A percentile compares a stretch with the other conserved stretches of the same genome.
These are phyloP conservation scores for Diaporthe sp. DNA, from an alignment of 2,329 filamentous ascomycete species.

Conservation along the genomic window DNA sequence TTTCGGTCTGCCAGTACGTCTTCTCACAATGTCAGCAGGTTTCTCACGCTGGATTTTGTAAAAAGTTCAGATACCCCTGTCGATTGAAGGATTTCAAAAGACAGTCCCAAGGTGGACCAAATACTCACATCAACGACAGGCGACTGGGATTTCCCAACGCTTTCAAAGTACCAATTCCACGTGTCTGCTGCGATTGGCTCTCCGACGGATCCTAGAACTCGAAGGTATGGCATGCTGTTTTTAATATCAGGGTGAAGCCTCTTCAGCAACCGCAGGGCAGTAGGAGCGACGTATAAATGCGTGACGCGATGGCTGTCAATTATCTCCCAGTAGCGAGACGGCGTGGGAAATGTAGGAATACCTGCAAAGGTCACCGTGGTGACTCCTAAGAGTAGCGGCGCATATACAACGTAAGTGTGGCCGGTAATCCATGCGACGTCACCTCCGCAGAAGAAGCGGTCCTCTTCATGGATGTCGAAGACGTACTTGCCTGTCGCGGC, in stretches of 20 bases:
- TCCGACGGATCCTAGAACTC: conserved; percentile 95
- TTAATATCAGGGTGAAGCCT: conserved; percentile 88
- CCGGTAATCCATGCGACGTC: conserved; percentile 99
- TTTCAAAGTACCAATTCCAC: conserved; percentile 99
- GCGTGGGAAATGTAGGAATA: conserved; percentile 96
- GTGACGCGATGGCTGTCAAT: conserved; percentile 95
- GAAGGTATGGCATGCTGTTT: conserved; percentile 87
- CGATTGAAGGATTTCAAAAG: too few relatives aligned
- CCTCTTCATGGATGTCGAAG: conserved; percentile 95
- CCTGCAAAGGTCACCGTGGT: conserved; percentile 99
- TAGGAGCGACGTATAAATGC: conserved; percentile 98
- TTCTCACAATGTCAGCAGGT: conserved; percentile 54
- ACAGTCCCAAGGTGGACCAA: too few relatives aligned
- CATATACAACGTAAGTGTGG: conserved; percentile 98
- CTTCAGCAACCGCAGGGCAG: conserved; percentile 92
- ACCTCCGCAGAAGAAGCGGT: conserved; percentile 96
- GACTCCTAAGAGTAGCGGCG: conserved; percentile 91
- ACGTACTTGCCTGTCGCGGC: conserved; percentile 97
- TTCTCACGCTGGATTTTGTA: too few relatives aligned
- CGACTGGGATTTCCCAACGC: conserved; percentile 91
- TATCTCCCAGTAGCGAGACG: conserved; percentile 98
- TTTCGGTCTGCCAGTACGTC: conserved; percentile 99
- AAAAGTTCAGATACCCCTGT: too few relatives aligned
- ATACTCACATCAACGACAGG: conserved; percentile 91
- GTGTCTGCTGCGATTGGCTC: conserved; percentile 99